phyloP scores from a whole-genome alignment of 805 yeast genomes.

The Ogataea haglerorum region DNA sequence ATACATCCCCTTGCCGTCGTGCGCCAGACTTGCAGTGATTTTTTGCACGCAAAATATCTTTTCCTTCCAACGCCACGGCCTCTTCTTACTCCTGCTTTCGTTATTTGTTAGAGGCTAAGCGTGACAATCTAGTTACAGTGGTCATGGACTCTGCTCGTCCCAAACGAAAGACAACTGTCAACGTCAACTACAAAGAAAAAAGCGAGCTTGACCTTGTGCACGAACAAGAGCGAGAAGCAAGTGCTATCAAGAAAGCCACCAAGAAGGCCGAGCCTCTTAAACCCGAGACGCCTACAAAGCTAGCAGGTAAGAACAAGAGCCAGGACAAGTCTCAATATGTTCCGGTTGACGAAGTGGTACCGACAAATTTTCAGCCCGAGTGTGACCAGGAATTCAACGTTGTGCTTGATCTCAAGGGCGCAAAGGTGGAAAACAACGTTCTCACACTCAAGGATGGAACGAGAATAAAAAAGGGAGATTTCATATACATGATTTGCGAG shows the following conservation, averaged over 20 bases:
- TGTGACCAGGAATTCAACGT: slow-evolving; percentile 41
- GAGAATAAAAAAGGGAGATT: slow-evolving; percentile 53
- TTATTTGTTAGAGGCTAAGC: not conserved
- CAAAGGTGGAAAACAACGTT: slow-evolving; percentile 39
- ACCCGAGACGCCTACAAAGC: slow-evolving; percentile 2
- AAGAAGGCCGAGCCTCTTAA: slow-evolving; percentile 5
- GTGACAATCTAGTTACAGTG: not conserved
- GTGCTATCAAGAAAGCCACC: slow-evolving; percentile 2
- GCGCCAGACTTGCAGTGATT: not conserved
- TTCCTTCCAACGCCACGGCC: slow-evolving; percentile 1
- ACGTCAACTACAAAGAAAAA: slow-evolving; percentile 34
- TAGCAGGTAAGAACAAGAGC: slow-evolving; percentile 10
- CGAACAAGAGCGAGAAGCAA: slow-evolving; percentile 4
- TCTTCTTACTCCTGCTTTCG: not conserved
- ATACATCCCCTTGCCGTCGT: not conserved
- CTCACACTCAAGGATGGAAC: slow-evolving; percentile 39
- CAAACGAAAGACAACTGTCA: slow-evolving; percentile 31
- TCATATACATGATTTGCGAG: slow-evolving; percentile 79
- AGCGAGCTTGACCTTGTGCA: slow-evolving; percentile 27
- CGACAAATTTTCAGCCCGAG: slow-evolving; percentile 50
- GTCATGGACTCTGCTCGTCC: slow-evolving; percentile 24
- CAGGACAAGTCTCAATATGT: slow-evolving; percentile 16
- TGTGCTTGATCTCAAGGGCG: slow-evolving; percentile 39
- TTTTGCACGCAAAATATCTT: slow-evolving; percentile 9
- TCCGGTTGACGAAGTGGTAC: slow-evolving; percentile 35